A percentile compares a stretch with the other conserved stretches of the same genome.
phyloP scores from a whole-genome alignment of 2,329 filamentous ascomycete species.

The Xylariaceae sp. region DNA sequence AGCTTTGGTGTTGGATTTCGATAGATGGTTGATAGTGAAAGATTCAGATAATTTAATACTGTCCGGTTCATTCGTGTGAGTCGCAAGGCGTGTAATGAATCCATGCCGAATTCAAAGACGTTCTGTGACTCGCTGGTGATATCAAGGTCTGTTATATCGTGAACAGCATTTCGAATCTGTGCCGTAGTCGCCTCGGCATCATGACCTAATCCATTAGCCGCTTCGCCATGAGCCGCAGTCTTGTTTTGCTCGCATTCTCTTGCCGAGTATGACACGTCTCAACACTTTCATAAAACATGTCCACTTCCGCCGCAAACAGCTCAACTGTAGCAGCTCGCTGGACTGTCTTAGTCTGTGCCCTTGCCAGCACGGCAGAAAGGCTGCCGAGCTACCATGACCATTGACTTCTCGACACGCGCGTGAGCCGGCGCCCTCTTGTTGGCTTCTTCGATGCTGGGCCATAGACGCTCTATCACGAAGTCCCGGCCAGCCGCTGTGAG shows the following conservation, averaged over 20 bases:
- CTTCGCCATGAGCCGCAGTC: not conserved
- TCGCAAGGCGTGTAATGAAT: not conserved
- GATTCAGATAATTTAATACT: not conserved
- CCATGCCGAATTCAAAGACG: not conserved
- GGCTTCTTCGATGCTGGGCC: constrained; percentile 24
- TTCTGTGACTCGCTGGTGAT: not conserved
- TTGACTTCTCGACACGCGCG: constrained; percentile 22
- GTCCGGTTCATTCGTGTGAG: not conserved
- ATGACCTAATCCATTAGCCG: not conserved
- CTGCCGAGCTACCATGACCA: constrained; percentile 19
- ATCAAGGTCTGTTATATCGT: not conserved
- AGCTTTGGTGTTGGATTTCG: not conserved
- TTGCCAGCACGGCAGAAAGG: constrained; percentile 24
- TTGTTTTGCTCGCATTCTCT: not conserved
- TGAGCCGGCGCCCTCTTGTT: constrained; percentile 21
- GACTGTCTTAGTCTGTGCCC: constrained; percentile 24
- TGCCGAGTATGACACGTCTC: constrained; percentile 1
- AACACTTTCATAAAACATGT: constrained; percentile 21
- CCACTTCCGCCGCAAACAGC: constrained; percentile 20
- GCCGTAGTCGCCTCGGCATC: not conserved
- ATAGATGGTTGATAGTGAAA: not conserved
- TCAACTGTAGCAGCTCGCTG: constrained; percentile 17
- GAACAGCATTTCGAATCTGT: not conserved
- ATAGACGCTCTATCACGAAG: constrained; percentile 23
- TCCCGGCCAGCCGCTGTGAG: constrained; percentile 17